Evolutionary conservation across 2,329 filamentous ascomycete genomes (phyloP).

Genomic region (Xylaria sp.): DNA sequence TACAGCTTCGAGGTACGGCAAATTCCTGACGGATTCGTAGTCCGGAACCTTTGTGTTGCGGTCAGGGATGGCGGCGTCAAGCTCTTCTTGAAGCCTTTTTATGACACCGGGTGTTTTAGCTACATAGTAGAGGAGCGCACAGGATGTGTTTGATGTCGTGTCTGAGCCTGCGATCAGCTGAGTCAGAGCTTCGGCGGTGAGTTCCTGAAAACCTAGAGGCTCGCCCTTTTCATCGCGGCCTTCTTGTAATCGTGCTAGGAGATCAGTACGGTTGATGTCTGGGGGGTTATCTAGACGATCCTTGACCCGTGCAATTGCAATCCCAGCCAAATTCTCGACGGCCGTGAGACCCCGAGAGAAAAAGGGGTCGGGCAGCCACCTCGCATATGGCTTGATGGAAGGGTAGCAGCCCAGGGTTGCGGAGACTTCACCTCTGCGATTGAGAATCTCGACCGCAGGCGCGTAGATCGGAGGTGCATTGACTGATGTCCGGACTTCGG

Average conservation of each 20-base stretch:
- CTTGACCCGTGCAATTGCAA: constrained; percentile 83
- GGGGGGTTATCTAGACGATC: constrained; percentile 73
- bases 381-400: constrained; percentile 76
- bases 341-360: constrained; percentile 76
- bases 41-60: constrained; percentile 66
- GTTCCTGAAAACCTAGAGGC: constrained; percentile 75
- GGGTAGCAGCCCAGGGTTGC: constrained; percentile 79
- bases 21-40: constrained; percentile 74
- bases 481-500: constrained; percentile 70
- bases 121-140: constrained; percentile 81
- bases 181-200: constrained; percentile 87
- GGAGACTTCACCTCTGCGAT: constrained; percentile 85
- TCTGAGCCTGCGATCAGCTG: constrained; percentile 84
- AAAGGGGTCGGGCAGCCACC: constrained; percentile 81
- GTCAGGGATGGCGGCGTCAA: constrained; percentile 69
- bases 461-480: constrained; percentile 70
- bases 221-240: constrained; percentile 80
- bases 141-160: constrained; percentile 80
- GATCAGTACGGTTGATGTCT: constrained; percentile 72
- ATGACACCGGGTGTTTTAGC: constrained; percentile 73
- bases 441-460: constrained; percentile 84
- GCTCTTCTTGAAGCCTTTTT: constrained; percentile 72
- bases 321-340: constrained; percentile 82
- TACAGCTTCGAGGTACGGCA: constrained; percentile 76
- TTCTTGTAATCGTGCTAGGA: constrained; percentile 84